These are phyloP conservation scores for Microbotryum scabiosae DNA, from an alignment of 1,284 basidiomycete species.

Conservation along the genomic window DNA sequence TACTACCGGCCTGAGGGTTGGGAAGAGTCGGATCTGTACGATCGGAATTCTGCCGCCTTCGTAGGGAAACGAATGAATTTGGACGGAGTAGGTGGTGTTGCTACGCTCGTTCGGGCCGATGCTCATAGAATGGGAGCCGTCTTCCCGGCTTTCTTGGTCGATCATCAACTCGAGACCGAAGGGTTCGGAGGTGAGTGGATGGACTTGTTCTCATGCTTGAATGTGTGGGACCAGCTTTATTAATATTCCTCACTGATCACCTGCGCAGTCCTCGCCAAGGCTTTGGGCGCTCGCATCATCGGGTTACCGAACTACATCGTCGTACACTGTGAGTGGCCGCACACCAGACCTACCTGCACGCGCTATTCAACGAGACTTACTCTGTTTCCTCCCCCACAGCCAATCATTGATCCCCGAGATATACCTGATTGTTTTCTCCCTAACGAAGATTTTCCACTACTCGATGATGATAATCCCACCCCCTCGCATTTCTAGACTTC, in stretches of 20 bases:
- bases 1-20: not conserved
- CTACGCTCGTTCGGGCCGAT: conserved; percentile 25
- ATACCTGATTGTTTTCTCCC: no score
- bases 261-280: conserved; percentile 6
- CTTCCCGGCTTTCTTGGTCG: conserved; percentile 23
- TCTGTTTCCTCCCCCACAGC: no score
- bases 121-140: conserved; percentile 24
- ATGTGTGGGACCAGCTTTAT: not conserved
- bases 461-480: no score
- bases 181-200: conserved; percentile 17
- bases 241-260: not conserved
- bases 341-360: not conserved
- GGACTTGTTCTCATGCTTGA: not conserved
- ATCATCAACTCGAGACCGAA: conserved; percentile 28
- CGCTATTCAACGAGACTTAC: not conserved
- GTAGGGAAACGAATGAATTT: conserved; percentile 14
- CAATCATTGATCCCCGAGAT: no score
- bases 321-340: conserved; percentile 6
- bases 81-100: conserved; percentile 26
- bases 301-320: conserved; percentile 27
- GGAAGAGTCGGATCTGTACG: conserved; percentile 12
- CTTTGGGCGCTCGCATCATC: conserved; percentile 18
- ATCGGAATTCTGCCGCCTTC: conserved; percentile 13
- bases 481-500: no score
- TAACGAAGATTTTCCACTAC: no score